phyloP scores from a whole-genome alignment of 108 stramenopile genomes.

The Nannochloropsis gaditana region DNA sequence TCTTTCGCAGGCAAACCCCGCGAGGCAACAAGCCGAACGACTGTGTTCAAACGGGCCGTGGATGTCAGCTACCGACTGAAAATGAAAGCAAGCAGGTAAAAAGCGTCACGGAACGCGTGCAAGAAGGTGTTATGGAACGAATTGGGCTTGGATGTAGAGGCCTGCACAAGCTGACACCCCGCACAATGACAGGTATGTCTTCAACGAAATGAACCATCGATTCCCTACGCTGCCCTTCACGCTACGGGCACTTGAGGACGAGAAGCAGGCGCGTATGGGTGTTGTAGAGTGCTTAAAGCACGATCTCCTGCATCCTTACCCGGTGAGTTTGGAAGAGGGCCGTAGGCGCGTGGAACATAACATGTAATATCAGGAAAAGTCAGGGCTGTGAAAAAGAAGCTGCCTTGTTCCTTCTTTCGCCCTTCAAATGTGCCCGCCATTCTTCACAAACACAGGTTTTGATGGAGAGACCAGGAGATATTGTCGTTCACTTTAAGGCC shows the following conservation, averaged over 20 bases:
- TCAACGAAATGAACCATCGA: conserved; percentile 78
- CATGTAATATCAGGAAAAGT: background rate
- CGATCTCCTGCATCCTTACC: conserved; percentile 85
- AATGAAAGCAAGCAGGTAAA: conserved; percentile 74
- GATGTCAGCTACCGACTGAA: conserved; percentile 81
- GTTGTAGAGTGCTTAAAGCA: conserved; percentile 83
- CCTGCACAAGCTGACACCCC: background rate
- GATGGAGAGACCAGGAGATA: conserved; percentile 71
- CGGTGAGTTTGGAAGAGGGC: conserved; percentile 41
- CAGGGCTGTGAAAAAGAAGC: background rate
- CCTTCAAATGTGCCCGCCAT: background rate
- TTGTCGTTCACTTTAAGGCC: conserved; percentile 93
- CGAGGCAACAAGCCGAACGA: conserved; percentile 74
- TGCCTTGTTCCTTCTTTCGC: background rate
- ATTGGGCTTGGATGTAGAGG: background rate
- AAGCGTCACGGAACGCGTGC: background rate
- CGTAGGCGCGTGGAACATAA: no score
- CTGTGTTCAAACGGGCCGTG: conserved; percentile 94
- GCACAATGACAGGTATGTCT: conserved; percentile 31
- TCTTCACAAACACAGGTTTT: conserved; percentile 45
- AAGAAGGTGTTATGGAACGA: no score
- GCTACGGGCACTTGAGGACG: conserved; percentile 86
- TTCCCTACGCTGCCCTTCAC: conserved; percentile 96
- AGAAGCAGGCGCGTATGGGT: conserved; percentile 76
- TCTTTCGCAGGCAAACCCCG: conserved; percentile 64